phyloP scores from a whole-genome alignment of 257 asterid species.

The Ajuga chamaepitys region DNA sequence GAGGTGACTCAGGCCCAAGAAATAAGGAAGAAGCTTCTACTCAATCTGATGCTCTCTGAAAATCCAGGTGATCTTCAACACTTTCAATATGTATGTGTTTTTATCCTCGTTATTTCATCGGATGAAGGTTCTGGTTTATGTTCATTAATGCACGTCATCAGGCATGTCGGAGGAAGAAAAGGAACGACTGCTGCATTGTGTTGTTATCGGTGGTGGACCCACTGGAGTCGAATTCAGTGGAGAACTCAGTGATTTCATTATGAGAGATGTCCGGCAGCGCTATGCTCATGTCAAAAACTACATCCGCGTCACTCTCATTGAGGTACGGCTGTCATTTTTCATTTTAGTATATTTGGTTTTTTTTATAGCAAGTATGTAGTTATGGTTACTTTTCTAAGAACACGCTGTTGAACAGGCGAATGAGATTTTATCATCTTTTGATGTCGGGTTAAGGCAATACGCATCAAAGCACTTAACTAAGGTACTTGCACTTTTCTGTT shows the following conservation, averaged over 20 bases:
- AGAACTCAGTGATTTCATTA: slow-evolving; percentile 87
- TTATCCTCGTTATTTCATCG: neutral
- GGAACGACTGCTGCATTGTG: slow-evolving; percentile 80
- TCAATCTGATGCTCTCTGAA: slow-evolving; percentile 82
- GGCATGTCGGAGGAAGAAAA: slow-evolving; percentile 84
- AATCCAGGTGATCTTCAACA: slow-evolving; percentile 57
- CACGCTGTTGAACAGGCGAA: slow-evolving; percentile 53
- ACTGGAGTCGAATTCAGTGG: slow-evolving; percentile 97
- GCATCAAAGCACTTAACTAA: slow-evolving; percentile 88
- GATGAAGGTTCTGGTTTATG: neutral
- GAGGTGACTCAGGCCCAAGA: slow-evolving; percentile 92
- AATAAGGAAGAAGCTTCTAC: slow-evolving; percentile 78
- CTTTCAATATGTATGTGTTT: neutral
- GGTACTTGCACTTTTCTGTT: slow-evolving; percentile 27
- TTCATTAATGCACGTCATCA: slow-evolving; percentile 12
- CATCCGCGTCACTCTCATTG: slow-evolving; percentile 82
- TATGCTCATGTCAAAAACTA: slow-evolving; percentile 86
- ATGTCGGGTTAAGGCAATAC: slow-evolving; percentile 70
- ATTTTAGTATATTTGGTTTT: neutral
- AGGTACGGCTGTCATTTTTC: slow-evolving; percentile 37
- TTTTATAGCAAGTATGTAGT: neutral
- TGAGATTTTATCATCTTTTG: slow-evolving; percentile 87
- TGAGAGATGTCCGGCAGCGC: slow-evolving; percentile 70
- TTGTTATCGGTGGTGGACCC: slow-evolving; percentile 94
- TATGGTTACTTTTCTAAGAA: neutral